Evolutionary conservation across 2,329 filamentous ascomycete genomes (phyloP), one percentile per base, ranked within the genome.

Genomic region (Colletotrichum sp.): DNA sequence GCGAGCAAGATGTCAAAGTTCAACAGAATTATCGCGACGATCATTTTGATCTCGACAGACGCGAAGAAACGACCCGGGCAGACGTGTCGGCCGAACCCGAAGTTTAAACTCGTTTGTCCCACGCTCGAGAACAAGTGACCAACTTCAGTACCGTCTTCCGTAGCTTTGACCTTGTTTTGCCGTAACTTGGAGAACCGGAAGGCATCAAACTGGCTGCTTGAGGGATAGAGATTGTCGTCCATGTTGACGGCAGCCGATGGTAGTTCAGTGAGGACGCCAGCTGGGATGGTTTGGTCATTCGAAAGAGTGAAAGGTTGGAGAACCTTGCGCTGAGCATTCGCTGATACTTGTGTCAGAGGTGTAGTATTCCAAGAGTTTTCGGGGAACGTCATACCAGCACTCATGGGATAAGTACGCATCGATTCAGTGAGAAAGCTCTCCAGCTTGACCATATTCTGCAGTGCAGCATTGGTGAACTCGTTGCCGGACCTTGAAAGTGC

Each of bases 231-330:
- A 1, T 82, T 82, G 11, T 83, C 79, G 79, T 89, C 88, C 5
- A 78, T 79, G 67, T 81, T 82, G 74, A 86, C 78, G 34, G 83
- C 84, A 13, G 83, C 80, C 12, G 83, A 76, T 0, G 88, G 84
- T 0, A 87, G 81, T 73, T 89, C 84, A 22, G 89, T 83, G 22
- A 84, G 82, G 6, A 85, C 84, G 30, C 87, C 87, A 2, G 84
- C 81, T 1, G 88, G 87, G 13, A 89, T 84, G 27, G 86, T 84
- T 63, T 90, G 88, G 29, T 90, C 90, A 79, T 90, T 89, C 52
- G 89, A 90, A 3, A 91, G 87, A 6, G 86, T 86, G 78, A 92
- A 86, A 6, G 87, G 84, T 78, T 87, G 85, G 36, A 89, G 82
- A 12, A 90, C 89, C 77, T 88, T 89, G 77, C 90, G 88, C 34